Conservation (phyloP, 1,284 basidiomycete species). For the Papiliotrema laurentii region DNA sequence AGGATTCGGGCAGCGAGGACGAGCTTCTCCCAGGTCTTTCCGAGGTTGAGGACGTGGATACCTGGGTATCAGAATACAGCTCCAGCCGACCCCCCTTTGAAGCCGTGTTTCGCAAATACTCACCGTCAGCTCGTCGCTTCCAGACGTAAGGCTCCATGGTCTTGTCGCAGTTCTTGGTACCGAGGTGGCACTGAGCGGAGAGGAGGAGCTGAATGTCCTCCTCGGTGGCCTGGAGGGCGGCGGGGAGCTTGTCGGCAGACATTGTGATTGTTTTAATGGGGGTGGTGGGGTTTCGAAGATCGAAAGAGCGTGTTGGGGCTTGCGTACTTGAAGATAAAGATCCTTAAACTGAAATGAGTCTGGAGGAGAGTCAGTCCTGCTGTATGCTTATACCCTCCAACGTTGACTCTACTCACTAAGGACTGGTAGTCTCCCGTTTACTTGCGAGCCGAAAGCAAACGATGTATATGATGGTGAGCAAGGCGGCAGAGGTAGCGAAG, state of each 20-base stretch:
- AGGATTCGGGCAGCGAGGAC: slow-evolving; percentile 92
- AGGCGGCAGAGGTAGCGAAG: neutral
- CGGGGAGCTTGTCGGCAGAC: slow-evolving; percentile 69
- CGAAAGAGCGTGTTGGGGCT: slow-evolving; percentile 28
- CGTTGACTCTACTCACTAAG: neutral
- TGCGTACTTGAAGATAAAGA: slow-evolving; percentile 43
- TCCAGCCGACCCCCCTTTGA: neutral
- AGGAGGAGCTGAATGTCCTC: slow-evolving; percentile 95
- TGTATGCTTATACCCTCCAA: neutral
- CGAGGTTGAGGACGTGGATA: slow-evolving; percentile 95
- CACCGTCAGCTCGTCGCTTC: slow-evolving; percentile 93
- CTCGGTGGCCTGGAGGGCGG: slow-evolving; percentile 86
- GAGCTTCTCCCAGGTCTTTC: slow-evolving; percentile 99
- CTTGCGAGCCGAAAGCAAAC: slow-evolving; percentile 14
- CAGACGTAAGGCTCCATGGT: slow-evolving; percentile 97
- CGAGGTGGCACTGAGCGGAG: slow-evolving; percentile 93
- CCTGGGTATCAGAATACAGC: slow-evolving; percentile 52
- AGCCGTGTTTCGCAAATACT: slow-evolving; percentile 39
- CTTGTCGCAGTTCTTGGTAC: slow-evolving; percentile 98
- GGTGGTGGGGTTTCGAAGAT: slow-evolving; percentile 12
- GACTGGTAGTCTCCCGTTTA: slow-evolving; percentile 7
- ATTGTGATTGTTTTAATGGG: slow-evolving; percentile 19
- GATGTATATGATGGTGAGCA: neutral
- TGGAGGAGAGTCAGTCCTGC: slow-evolving; percentile 18
- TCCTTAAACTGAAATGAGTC: too few species aligned